Base-by-base conservation (phyloP, 176 grass and related monocot genomes). In the Canna indica region DNA sequence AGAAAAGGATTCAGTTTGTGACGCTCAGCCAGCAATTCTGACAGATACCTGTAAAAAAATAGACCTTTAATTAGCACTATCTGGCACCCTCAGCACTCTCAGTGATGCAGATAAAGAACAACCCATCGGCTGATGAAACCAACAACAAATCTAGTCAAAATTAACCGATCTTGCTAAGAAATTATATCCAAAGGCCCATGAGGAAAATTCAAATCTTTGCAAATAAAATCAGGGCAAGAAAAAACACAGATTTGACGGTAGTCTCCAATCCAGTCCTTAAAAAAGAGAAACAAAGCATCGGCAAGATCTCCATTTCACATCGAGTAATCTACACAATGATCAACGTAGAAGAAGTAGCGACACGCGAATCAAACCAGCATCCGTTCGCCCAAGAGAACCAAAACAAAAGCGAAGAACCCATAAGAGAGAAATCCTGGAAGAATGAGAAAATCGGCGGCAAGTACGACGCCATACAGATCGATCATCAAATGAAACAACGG, bases 1-100 rank as follows among this genome's bases (percentile, higher is more conserved):
- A 96, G 53, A 72, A 96, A 96, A 39, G 92, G 92, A 48, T 61
- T 79, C 56, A 96, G 79, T 75, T 96, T 96, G 30, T 96, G 88
- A 69, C 88, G 82, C 79, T 96, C 88, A 1, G 88, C 83, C 16
- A 96, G 81, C 73, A 96, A 80, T 42, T 96, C 92, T 2, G 88
- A 78, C 16, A 96, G 88, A 85, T 96, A 96, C 80, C 92, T 96
- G 22, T 27, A 83, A 83, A 83, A 76, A 36, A 64, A 33, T 60
- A 12, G 24, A 16, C n/a, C 70, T 47, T 61, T 44, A 44, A 44
- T 27, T 36, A 54, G 4, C 20, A 54, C 50, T n/a, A 54, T 54
- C 50, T 54, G 20, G 50, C 6, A 54, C 8, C 6, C 50, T n/a
- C 5, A 24, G 1, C n/a, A 25, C 5, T 54, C 50, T n/a, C 17